Evolutionary conservation across 345 rosid species (phyloP).

Genomic region (Gynandropsis gynandra): DNA sequence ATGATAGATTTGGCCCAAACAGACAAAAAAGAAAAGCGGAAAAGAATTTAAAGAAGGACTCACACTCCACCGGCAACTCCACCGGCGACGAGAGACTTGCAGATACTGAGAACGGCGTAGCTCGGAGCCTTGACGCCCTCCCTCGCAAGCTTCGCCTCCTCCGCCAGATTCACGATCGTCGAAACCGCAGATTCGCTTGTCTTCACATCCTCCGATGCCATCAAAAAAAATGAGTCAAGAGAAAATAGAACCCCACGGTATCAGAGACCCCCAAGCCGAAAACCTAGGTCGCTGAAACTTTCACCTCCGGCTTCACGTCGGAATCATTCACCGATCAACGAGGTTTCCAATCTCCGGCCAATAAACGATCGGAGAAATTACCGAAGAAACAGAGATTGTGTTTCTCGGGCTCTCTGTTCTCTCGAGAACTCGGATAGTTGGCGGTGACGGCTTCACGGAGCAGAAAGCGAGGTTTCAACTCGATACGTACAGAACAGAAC

Average conservation of each 20-base stretch:
- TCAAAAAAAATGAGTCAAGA: constrained; percentile 7
- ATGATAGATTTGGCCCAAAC: background rate
- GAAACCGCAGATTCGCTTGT: constrained; percentile 77
- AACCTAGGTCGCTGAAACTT: too few relatives aligned
- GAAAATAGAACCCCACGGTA: background rate
- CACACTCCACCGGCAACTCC: constrained; percentile 99
- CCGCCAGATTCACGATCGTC: constrained; percentile 88
- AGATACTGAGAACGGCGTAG: constrained; percentile 68
- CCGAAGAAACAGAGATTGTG: background rate
- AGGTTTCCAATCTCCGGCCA: background rate
- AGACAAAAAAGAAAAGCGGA: background rate
- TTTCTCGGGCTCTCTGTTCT: too few relatives aligned
- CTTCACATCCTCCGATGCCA: constrained; percentile 99
- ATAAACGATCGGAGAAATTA: background rate
- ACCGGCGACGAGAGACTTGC: constrained; percentile 94
- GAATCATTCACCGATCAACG: background rate
- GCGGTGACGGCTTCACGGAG: too few relatives aligned
- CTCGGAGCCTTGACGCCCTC: constrained; percentile 90
- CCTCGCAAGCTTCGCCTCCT: constrained; percentile 89
- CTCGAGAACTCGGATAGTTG: too few relatives aligned
- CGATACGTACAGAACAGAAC: too few relatives aligned
- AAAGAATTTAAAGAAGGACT: constrained; percentile 22
- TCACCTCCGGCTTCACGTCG: too few relatives aligned
- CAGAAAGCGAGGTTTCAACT: too few relatives aligned
- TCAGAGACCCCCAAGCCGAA: background rate